These are phyloP conservation scores for Myotisia sp. DNA, from an alignment of 2,329 filamentous ascomycete species.

Conservation along the genomic window DNA sequence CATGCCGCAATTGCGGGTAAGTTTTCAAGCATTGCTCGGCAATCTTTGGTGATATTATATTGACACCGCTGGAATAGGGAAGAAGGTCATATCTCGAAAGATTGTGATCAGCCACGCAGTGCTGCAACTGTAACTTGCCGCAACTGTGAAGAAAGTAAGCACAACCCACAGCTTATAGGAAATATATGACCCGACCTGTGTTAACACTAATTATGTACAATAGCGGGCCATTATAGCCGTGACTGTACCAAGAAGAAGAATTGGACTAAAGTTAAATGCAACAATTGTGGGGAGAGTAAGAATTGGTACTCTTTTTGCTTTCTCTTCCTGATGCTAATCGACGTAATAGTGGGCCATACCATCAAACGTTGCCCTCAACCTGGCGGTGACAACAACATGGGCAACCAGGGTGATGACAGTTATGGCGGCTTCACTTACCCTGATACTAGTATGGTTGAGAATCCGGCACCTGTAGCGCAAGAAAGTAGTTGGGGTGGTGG, in stretches of 20 bases:
- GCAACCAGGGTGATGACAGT: conserved; percentile 6
- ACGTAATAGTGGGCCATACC: conserved; percentile 29
- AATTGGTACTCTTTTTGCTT: conserved; percentile 3
- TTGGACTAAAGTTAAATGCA: conserved; percentile 32
- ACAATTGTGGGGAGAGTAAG: conserved; percentile 32
- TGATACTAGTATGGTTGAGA: not conserved
- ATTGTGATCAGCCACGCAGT: conserved; percentile 31
- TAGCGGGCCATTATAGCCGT: conserved; percentile 29
- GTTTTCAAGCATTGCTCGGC: conserved; percentile 8
- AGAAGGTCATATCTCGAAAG: conserved; percentile 28
- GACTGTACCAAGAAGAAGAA: conserved; percentile 33
- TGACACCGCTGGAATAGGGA: conserved; percentile 23
- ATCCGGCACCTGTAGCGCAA: not conserved
- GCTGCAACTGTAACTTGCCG: conserved; percentile 29
- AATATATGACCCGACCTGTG: conserved; percentile 7
- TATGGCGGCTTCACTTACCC: conserved; percentile 10
- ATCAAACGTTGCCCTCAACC: conserved; percentile 25
- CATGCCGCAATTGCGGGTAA: conserved; percentile 35
- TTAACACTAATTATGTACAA: not conserved
- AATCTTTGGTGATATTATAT: conserved; percentile 10
- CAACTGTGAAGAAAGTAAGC: conserved; percentile 32
- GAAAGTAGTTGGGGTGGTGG: conserved; percentile 2
- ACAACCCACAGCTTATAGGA: not conserved
- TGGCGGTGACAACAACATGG: conserved; percentile 9
- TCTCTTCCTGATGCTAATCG: conserved; percentile 8